A percentile compares a stretch with the other conserved stretches of the same genome.
These are phyloP conservation scores for Pyrenochaeta sp. DNA, from an alignment of 2,329 filamentous ascomycete genomes.

Conservation along the genomic window DNA sequence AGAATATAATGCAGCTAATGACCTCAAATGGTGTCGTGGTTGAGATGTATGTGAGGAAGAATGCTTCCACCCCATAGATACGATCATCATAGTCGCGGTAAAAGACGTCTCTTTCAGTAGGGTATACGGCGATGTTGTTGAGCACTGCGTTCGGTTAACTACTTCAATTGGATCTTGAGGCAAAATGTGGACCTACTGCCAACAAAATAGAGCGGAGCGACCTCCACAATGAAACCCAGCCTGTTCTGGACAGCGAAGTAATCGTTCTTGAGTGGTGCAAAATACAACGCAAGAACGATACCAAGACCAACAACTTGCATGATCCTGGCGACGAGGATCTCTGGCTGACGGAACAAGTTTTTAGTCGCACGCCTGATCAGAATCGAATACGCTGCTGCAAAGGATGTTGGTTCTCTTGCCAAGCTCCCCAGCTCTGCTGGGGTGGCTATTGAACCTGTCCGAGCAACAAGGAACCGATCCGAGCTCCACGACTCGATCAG, in stretches of 20 bases:
- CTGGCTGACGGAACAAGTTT: constrained; percentile 60
- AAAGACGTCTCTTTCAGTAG: constrained; percentile 76
- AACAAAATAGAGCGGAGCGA: constrained; percentile 76
- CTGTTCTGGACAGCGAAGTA: constrained; percentile 76
- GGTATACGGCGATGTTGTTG: constrained; percentile 79
- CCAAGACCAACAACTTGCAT: constrained; percentile 51
- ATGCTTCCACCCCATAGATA: constrained; percentile 75
- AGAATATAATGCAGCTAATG: constrained; percentile 70
- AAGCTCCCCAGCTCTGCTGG: constrained; percentile 77
- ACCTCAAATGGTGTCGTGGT: constrained; percentile 78
- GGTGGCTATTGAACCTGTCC: constrained; percentile 60
- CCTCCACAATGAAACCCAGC: constrained; percentile 76
- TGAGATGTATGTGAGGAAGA: constrained; percentile 74
- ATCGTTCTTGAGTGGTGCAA: constrained; percentile 73
- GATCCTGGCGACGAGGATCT: constrained; percentile 45
- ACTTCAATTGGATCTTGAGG: not conserved
- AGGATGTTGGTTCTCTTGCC: constrained; percentile 68
- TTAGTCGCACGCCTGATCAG: constrained; percentile 73
- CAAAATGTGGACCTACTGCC: constrained; percentile 58
- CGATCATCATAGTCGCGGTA: constrained; percentile 79
- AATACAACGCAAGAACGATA: constrained; percentile 59
- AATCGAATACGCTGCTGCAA: constrained; percentile 70
- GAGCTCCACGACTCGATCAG: constrained; percentile 68
- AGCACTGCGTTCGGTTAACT: constrained; percentile 60
- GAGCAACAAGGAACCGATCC: constrained; percentile 33